Conservation (phyloP, 805 yeast species). For the Starmerella tilneyi region DNA sequence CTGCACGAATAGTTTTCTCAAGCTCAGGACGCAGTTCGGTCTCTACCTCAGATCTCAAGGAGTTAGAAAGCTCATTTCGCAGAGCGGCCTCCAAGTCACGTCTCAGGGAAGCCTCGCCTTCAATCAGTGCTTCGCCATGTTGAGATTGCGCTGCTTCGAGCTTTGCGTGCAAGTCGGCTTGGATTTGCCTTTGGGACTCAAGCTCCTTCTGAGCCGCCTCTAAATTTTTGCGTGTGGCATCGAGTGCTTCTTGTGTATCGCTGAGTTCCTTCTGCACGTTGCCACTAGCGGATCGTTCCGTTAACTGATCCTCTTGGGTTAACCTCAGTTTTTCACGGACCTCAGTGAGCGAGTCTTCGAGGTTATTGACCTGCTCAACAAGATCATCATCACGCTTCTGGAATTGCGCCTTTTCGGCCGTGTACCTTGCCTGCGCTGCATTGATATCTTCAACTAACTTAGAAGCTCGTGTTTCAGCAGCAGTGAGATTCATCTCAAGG, state of each 20-base stretch:
- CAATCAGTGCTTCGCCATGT: background rate
- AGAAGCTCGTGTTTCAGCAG: constrained; percentile 13
- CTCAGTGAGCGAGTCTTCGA: constrained; percentile 23
- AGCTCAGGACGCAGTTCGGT: background rate
- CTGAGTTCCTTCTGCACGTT: background rate
- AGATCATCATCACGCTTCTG: constrained; percentile 24
- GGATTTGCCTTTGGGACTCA: background rate
- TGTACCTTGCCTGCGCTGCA: constrained; percentile 3
- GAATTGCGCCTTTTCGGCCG: constrained; percentile 4
- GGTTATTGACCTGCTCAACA: constrained; percentile 24
- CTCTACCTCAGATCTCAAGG: background rate
- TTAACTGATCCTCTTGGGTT: background rate
- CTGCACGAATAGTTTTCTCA: background rate
- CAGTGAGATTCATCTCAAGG: background rate
- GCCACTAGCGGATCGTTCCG: too few relatives aligned
- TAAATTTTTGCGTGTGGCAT: background rate
- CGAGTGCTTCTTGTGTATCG: background rate
- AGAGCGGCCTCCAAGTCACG: background rate
- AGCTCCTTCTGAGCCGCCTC: background rate
- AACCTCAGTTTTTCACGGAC: constrained; percentile 1
- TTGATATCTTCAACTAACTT: constrained; percentile 4
- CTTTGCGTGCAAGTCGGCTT: background rate
- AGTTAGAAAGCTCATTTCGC: constrained; percentile 4
- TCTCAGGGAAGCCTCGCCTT: background rate
- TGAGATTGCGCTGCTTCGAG: background rate